Conservation (phyloP, 352 stramenopile species). For the Phytophthora fragariae region DNA sequence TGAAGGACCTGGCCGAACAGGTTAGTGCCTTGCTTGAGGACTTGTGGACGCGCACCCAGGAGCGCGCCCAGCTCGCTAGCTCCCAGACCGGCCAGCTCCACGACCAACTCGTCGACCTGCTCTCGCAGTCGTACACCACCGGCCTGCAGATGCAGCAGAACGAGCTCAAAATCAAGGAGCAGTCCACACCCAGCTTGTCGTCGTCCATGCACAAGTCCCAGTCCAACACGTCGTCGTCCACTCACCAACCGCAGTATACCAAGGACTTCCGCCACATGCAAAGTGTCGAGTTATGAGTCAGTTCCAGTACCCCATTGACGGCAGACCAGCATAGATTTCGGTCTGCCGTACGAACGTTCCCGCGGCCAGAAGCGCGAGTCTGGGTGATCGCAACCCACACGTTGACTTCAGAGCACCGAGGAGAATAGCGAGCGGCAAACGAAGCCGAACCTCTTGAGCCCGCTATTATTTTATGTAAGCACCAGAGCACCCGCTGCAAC, state of each 20-base stretch:
- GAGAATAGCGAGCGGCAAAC: slow-evolving; percentile 40
- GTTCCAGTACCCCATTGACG: slow-evolving; percentile 18
- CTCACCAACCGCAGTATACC: slow-evolving; percentile 36
- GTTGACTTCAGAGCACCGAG: slow-evolving; percentile 21
- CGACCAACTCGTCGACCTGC: slow-evolving; percentile 52
- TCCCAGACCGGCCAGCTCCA: slow-evolving; percentile 44
- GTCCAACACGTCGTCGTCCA: slow-evolving; percentile 21
- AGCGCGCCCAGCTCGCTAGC: slow-evolving; percentile 35
- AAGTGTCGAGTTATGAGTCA: slow-evolving; percentile 51
- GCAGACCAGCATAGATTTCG: slow-evolving; percentile 18
- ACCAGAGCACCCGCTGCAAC: slow-evolving; percentile 30
- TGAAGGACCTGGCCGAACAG: slow-evolving; percentile 56
- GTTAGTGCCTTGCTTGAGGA: slow-evolving; percentile 57
- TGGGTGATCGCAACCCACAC: slow-evolving; percentile 19
- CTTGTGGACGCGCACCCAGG: slow-evolving; percentile 44
- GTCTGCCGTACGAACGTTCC: slow-evolving; percentile 28
- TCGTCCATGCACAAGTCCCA: slow-evolving; percentile 37
- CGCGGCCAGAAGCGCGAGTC: slow-evolving; percentile 8
- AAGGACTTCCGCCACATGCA: slow-evolving; percentile 43
- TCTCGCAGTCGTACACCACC: slow-evolving; percentile 63
- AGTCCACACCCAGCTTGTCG: slow-evolving; percentile 26
- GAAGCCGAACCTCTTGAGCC: slow-evolving; percentile 22
- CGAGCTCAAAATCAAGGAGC: slow-evolving; percentile 43
- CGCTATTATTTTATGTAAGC: slow-evolving; percentile 50
- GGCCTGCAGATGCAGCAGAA: slow-evolving; percentile 61